These are phyloP conservation scores for Akanthomyces uredinophilus DNA, from an alignment of 2,329 filamentous ascomycete genomes.

Conservation along the genomic window DNA sequence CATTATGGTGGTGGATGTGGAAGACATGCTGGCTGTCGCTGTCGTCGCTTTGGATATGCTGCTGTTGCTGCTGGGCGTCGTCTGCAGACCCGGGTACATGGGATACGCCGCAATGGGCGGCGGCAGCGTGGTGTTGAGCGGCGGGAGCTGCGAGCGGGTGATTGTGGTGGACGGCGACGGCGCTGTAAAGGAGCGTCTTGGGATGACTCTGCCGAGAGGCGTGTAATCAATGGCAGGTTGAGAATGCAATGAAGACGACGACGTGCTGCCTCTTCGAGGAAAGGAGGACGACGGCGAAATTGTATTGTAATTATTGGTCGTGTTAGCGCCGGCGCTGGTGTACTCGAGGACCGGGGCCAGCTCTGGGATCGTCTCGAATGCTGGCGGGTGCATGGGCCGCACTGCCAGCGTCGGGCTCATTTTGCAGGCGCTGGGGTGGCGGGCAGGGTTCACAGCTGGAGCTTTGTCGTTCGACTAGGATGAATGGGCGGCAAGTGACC, in stretches of 20 bases:
- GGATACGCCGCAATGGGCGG: slow-evolving; percentile 20
- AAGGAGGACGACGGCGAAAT: background rate
- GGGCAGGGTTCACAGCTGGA: background rate
- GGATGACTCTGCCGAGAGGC: background rate
- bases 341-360: slow-evolving; percentile 11
- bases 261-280: background rate
- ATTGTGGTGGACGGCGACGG: background rate
- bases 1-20: slow-evolving; percentile 15
- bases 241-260: slow-evolving; percentile 13
- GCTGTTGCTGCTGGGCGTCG: slow-evolving; percentile 1
- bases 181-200: background rate
- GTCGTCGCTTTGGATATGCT: background rate
- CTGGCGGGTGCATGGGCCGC: slow-evolving; percentile 15
- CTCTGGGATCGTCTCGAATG: slow-evolving; percentile 17
- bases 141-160: background rate
- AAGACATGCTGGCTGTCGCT: slow-evolving; percentile 13
- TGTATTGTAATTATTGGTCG: background rate
- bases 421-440: slow-evolving; percentile 1
- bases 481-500: background rate
- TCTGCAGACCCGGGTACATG: slow-evolving; percentile 30
- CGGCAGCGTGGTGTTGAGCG: slow-evolving; percentile 7
- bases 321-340: slow-evolving; percentile 2
- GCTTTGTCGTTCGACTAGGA: background rate
- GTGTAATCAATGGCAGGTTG: background rate
- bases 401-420: slow-evolving; percentile 19